Base-by-base conservation (phyloP, 1,284 basidiomycete species). In the Sanghuangporus sanghuang region DNA sequence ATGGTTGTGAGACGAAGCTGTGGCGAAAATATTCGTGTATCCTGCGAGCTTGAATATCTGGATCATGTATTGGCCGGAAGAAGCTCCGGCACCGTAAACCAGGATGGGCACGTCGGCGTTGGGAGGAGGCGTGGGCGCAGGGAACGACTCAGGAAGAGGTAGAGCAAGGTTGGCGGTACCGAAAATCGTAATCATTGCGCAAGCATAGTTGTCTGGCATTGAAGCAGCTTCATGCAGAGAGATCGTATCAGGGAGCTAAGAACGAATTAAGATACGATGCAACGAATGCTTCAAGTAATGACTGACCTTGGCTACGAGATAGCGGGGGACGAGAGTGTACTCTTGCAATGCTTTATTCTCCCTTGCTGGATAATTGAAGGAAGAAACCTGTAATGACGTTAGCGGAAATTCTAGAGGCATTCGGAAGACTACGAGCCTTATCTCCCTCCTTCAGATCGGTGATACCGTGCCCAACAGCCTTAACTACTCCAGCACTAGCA, bases 1-100 rank as follows among this genome's bases (percentile, higher is more conserved):
- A 67, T 82, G 79, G 69, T 85, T 79, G 59, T 73, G 75, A 6
- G 72, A 61, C 0, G 83, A 85, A 2, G 84, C 81, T n/a, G 81
- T 81, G 8, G 78, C 79, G 62, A 84, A 70, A 57, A 85, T 75
- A 50, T 77, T 79, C 44, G 70, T 81, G 75, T 83, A 86, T 0
- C 83, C 82, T 1, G 81, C 77, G 36, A 79, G 70, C 53, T 75
- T 76, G 54, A 85, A 76, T n/a, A 86, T 74, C 69, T 86, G 85
- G 53, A 86, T 68, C 18, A 77, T 73, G 66, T 82, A 84, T 64
- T 83, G 79, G 3, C 84, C 85, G 0, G 80, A 70, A n/a, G 81
- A 82, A 4, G 84, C 75, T 9, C 85, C 83, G 16, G 80, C 81
- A 59, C 85, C 83, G 64, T 82, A 86, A 27, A 87, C 72, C 8